Evolutionary conservation across 139 green algal species (phyloP).

Genomic region (Coccomyxa sp.): DNA sequence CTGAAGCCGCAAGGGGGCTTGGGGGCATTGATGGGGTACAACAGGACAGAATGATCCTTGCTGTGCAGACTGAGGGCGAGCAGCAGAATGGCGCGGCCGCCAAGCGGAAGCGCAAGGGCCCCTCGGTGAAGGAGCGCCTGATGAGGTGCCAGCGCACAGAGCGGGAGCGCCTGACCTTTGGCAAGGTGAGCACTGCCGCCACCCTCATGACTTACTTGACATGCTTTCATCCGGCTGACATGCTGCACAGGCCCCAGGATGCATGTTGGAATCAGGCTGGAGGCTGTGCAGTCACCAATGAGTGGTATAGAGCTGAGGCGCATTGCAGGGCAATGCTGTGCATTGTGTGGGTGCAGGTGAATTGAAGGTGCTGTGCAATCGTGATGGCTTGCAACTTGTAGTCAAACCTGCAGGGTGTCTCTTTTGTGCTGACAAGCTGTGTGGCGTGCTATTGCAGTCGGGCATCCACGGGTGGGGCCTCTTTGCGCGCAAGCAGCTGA

Average conservation of each 20-base stretch:
- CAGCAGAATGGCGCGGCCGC: background rate
- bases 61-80: no score
- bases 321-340: no score
- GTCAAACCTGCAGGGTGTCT: no score
- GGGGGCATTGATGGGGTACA: background rate
- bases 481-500: constrained; percentile 63
- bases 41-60: no score
- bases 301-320: no score
- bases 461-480: constrained; percentile 88
- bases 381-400: no score
- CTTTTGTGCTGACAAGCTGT: background rate
- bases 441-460: constrained; percentile 18
- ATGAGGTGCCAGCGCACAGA: constrained; percentile 42
- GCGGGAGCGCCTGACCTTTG: constrained; percentile 66
- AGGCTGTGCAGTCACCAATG: no score
- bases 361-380: no score
- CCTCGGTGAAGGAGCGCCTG: constrained; percentile 37
- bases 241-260: no score
- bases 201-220: background rate
- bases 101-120: constrained; percentile 7
- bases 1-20: background rate
- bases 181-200: constrained; percentile 66
- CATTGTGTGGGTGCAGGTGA: no score
- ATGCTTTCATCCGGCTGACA: background rate
- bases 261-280: no score